Evolutionary conservation across 1,284 basidiomycete genomes (phyloP).

Genomic region (Lentinula novae-zelandiae): DNA sequence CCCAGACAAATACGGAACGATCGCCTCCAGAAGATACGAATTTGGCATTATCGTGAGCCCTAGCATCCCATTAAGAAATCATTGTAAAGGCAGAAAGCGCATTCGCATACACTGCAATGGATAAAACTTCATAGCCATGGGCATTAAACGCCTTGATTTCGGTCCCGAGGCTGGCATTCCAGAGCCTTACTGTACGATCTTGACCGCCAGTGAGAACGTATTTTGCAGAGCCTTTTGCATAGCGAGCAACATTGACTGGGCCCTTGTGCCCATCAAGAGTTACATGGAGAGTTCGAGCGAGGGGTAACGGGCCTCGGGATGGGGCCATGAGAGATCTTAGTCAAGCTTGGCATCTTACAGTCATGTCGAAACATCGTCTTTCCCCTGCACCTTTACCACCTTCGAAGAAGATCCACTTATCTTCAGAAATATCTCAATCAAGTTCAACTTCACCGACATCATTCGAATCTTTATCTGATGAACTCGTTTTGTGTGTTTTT

Average conservation of each 20-base stretch:
- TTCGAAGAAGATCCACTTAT: slow-evolving; percentile 52
- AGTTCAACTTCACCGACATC: slow-evolving; percentile 19
- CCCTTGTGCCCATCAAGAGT: slow-evolving; percentile 70
- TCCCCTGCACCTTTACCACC: slow-evolving; percentile 49
- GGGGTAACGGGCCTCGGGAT: slow-evolving; percentile 54
- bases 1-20: slow-evolving; percentile 91
- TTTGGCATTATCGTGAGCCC: slow-evolving; percentile 88
- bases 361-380: slow-evolving; percentile 54
- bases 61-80: slow-evolving; percentile 27
- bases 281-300: slow-evolving; percentile 59
- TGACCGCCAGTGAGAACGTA: slow-evolving; percentile 91
- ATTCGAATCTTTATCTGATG: slow-evolving; percentile 68
- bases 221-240: slow-evolving; percentile 81
- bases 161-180: slow-evolving; percentile 83
- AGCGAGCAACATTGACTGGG: slow-evolving; percentile 79
- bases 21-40: slow-evolving; percentile 96
- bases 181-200: slow-evolving; percentile 86
- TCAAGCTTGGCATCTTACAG: slow-evolving; percentile 9
- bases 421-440: slow-evolving; percentile 7
- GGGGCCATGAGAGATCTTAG: slow-evolving; percentile 48
- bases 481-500: slow-evolving; percentile 71
- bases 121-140: slow-evolving; percentile 93
- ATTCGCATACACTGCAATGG: slow-evolving; percentile 69
- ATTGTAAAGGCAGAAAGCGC: slow-evolving; percentile 26
- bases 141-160: slow-evolving; percentile 89